Conservation (phyloP, 257 asterid genomes). For the Solanum chiquidenum region DNA sequence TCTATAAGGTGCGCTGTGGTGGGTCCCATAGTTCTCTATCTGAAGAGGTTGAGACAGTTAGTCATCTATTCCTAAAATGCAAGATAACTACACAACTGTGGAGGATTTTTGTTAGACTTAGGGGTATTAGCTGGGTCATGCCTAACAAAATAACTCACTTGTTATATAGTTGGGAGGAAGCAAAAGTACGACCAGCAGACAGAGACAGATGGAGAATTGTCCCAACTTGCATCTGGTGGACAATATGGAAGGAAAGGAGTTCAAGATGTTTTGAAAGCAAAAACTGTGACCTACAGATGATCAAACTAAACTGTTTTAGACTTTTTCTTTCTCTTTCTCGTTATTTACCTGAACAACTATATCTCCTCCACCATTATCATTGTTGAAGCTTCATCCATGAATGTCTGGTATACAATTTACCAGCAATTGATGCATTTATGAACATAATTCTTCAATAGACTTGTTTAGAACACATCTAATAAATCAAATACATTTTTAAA, state of each 20-base stretch:
- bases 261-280: not conserved
- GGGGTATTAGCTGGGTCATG: not conserved
- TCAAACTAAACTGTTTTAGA: not conserved
- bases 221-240: not conserved
- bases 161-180: not conserved
- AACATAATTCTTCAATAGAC: not conserved
- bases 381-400: not conserved
- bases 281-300: not conserved
- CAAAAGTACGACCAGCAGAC: not conserved
- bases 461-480: not conserved
- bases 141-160: not conserved
- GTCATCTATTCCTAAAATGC: not conserved
- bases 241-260: not conserved
- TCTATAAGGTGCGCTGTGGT: not conserved
- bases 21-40: not conserved
- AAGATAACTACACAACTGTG: not conserved
- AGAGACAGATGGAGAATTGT: not conserved
- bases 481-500: too few relatives aligned
- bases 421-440: not conserved
- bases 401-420: not conserved
- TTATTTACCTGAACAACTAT: too few relatives aligned
- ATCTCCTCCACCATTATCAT: too few relatives aligned
- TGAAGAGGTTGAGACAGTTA: not conserved
- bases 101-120: not conserved
- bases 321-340: not conserved